Evolutionary conservation across 2,329 filamentous ascomycete species (phyloP).

Genomic region (Phialocephala subalpina): DNA sequence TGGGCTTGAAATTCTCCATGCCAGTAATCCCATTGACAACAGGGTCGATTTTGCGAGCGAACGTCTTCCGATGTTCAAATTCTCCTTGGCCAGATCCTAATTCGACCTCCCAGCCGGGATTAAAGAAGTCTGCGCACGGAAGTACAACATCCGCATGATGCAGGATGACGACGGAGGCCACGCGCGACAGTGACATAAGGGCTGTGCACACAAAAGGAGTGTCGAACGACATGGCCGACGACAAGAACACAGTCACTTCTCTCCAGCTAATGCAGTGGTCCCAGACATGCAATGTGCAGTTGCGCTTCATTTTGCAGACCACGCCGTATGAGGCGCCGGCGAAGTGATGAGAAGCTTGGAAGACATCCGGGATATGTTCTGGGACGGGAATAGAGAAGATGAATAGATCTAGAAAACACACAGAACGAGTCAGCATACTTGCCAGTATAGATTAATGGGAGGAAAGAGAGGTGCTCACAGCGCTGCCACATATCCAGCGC

Average conservation of each 20-base stretch:
- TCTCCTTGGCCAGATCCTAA: constrained; percentile 65
- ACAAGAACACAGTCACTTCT: constrained; percentile 47
- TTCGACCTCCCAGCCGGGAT: constrained; percentile 69
- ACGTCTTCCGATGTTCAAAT: constrained; percentile 63
- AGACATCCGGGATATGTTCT: constrained; percentile 57
- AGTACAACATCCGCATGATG: constrained; percentile 65
- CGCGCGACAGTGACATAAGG: constrained; percentile 35
- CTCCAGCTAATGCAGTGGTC: constrained; percentile 69
- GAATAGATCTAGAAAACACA: constrained; percentile 42
- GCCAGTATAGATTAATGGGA: too few relatives aligned
- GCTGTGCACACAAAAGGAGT: constrained; percentile 40
- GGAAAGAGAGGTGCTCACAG: constrained; percentile 29
- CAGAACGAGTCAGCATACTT: too few relatives aligned
- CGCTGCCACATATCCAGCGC: constrained; percentile 55
- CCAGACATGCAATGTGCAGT: constrained; percentile 68
- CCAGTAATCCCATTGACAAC: constrained; percentile 11
- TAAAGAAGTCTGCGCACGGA: constrained; percentile 67
- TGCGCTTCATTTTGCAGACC: constrained; percentile 66
- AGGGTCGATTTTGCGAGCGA: constrained; percentile 64
- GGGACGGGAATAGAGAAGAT: constrained; percentile 56
- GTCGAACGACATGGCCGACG: constrained; percentile 37
- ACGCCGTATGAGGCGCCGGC: constrained; percentile 67
- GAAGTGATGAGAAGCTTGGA: constrained; percentile 69
- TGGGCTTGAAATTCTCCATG: constrained; percentile 59
- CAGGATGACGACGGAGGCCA: constrained; percentile 24